Evolutionary conservation across 225 moss, liverwort and hornwort genomes (phyloP).

Genomic region (Asterella californica): DNA sequence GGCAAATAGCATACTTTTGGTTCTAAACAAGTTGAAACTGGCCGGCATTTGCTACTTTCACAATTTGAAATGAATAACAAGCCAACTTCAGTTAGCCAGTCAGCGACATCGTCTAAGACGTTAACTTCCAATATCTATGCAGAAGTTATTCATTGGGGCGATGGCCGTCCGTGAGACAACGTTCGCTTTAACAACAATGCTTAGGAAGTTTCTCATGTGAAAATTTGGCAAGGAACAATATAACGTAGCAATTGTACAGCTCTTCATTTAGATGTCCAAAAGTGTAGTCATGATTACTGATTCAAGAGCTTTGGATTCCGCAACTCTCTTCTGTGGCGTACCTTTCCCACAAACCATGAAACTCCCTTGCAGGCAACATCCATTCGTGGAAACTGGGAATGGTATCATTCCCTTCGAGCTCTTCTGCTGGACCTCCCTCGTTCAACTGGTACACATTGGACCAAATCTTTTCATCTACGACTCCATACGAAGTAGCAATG

Average conservation of each 20-base stretch:
- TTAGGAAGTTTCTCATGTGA: too few species aligned
- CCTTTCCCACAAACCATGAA: slow-evolving; percentile 51
- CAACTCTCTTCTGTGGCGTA: background rate
- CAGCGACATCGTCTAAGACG: too few species aligned
- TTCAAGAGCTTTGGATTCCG: background rate
- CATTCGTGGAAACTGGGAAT: slow-evolving; percentile 50
- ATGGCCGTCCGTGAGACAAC: too few species aligned
- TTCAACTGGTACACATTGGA: slow-evolving; percentile 27
- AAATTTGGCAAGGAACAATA: background rate
- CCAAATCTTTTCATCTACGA: background rate
- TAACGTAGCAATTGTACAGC: background rate
- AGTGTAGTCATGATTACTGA: background rate
- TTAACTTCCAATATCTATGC: too few species aligned
- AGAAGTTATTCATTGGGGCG: too few species aligned
- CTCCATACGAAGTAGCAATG: background rate
- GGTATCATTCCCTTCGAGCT: slow-evolving; percentile 35
- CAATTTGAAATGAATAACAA: too few species aligned
- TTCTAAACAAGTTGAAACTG: too few species aligned
- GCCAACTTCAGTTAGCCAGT: too few species aligned
- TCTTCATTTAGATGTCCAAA: background rate
- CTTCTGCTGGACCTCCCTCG: slow-evolving; percentile 45
- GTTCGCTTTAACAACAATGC: too few species aligned
- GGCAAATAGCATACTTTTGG: too few species aligned
- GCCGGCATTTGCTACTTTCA: too few species aligned
- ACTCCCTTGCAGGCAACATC: slow-evolving; percentile 40